Percentiles rank a stretch among this genome's conserved stretches.
phyloP scores from a whole-genome alignment of 768 basidiomycete genomes.

The Suillus americanus region DNA sequence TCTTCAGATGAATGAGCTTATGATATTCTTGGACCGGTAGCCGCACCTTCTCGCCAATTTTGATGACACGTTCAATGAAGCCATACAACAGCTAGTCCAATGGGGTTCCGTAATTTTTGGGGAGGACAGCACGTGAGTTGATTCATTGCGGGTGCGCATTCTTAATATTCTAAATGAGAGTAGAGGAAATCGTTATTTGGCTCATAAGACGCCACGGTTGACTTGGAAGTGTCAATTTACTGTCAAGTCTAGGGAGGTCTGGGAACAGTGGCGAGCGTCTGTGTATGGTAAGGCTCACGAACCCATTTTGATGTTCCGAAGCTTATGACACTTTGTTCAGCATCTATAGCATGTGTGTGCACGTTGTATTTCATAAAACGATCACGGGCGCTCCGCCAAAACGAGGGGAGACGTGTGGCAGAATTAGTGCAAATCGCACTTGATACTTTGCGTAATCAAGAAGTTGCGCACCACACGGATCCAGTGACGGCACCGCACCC shows the following conservation, averaged over 20 bases:
- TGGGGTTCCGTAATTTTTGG: slow-evolving; percentile 73
- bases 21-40: slow-evolving; percentile 36
- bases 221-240: slow-evolving; percentile 64
- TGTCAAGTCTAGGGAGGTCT: slow-evolving; percentile 64
- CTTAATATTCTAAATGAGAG: slow-evolving; percentile 17
- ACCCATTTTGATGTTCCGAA: slow-evolving; percentile 10
- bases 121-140: slow-evolving; percentile 61
- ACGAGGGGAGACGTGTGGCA: slow-evolving; percentile 64
- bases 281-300: slow-evolving; percentile 52
- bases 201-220: slow-evolving; percentile 68
- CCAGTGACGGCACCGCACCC: slow-evolving; percentile 72
- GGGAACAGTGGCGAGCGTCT: slow-evolving; percentile 66
- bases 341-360: slow-evolving; percentile 25
- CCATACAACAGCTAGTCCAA: slow-evolving; percentile 71
- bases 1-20: slow-evolving; percentile 13
- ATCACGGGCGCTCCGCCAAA: slow-evolving; percentile 46
- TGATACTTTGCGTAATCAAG: slow-evolving; percentile 79
- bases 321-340: slow-evolving; percentile 22
- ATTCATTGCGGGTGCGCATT: slow-evolving; percentile 24
- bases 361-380: slow-evolving; percentile 22
- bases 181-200: slow-evolving; percentile 74
- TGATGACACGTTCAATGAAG: slow-evolving; percentile 75
- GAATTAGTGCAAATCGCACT: slow-evolving; percentile 79
- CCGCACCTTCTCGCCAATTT: slow-evolving; percentile 55
- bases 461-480: slow-evolving; percentile 78